Evolutionary conservation across 73 alveolate genomes (phyloP), one percentile per base, ranked within the genome.

Genomic region (Diophrys appendiculata): DNA sequence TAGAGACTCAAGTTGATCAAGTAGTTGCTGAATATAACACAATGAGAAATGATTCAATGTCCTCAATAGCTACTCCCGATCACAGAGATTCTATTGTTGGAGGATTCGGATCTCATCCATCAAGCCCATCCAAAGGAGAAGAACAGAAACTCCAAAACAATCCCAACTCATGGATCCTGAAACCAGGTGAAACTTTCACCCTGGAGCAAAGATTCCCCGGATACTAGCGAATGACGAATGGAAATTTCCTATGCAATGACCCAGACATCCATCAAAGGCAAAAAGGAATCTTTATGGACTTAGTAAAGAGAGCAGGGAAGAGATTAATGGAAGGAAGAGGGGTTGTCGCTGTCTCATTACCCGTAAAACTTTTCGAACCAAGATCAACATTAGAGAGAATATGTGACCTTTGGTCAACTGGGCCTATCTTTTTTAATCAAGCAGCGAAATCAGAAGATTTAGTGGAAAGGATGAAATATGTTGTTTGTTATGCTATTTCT

Each of bases 341-440:
- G 27, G 84, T 87, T 52, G 93, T 87, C 67, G 85, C 90, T 22
- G 56, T 93, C 26, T 78, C 93, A 18, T 84, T 93, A 27, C 98
- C 98, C 70, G 93, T 93, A 43, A 93, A 96, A 76, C 69, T 93
- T 14, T 93, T 93, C 73, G 98, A 93, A 76, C 92, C 91, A 54
- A 60, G 98, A 35, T 74, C 92, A 18, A 81, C 90, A 33, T 55
- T 93, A 30, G 96, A 93, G 78, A 82, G 96, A 65, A 78, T 90
- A n/a, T 69, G 83, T 32, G 98, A 93, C 80, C 76, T 85, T 68
- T 93, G 90, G 82, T 72, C 92, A 29, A 73, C 81, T 34, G 96
- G 90, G 52, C 98, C 98, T 18, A 54, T 52, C 2, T 90, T 64
- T 65, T 77, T 93, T 28, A 71, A 53, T 22, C 55, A 69, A 69